Conservation (phyloP, 345 rosid genomes). For the Laguncularia racemosa region DNA sequence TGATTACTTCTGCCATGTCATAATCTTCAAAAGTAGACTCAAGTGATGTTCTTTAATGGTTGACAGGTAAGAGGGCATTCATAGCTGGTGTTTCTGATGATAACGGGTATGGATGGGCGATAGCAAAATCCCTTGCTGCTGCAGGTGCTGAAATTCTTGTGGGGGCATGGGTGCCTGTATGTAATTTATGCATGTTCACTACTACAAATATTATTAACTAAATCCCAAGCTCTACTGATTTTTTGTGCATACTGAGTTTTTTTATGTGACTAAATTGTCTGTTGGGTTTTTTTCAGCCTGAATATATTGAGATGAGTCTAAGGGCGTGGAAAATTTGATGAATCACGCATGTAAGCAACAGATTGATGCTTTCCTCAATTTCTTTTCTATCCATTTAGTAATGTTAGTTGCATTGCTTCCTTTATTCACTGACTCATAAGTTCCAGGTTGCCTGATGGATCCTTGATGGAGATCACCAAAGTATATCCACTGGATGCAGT, state of each 20-base stretch:
- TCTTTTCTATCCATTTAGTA: neutral
- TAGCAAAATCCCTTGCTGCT: conserved; percentile 67
- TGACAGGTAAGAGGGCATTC: conserved; percentile 52
- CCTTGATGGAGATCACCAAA: conserved; percentile 54
- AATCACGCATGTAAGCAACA: conserved; percentile 42
- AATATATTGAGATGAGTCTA: conserved; percentile 52
- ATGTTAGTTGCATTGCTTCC: no score
- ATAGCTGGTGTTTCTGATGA: conserved; percentile 69
- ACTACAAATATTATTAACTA: neutral
- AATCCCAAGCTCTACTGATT: neutral
- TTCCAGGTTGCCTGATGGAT: conserved; percentile 61
- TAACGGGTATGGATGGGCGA: conserved; percentile 71
- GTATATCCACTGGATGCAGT: conserved; percentile 68
- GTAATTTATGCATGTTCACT: conserved; percentile 12
- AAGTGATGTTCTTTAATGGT: conserved; percentile 1
- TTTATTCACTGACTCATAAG: neutral
- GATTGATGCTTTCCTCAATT: neutral
- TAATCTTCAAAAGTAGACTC: neutral
- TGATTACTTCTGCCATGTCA: no score
- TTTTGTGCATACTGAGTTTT: neutral
- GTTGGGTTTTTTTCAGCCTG: conserved; percentile 24
- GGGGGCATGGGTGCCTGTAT: conserved; percentile 65
- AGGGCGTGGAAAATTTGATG: conserved; percentile 50
- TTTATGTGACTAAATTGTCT: neutral
- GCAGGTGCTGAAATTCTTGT: conserved; percentile 61